Conservation (phyloP, 108 stramenopile species). For the Nitzschia sp. region DNA sequence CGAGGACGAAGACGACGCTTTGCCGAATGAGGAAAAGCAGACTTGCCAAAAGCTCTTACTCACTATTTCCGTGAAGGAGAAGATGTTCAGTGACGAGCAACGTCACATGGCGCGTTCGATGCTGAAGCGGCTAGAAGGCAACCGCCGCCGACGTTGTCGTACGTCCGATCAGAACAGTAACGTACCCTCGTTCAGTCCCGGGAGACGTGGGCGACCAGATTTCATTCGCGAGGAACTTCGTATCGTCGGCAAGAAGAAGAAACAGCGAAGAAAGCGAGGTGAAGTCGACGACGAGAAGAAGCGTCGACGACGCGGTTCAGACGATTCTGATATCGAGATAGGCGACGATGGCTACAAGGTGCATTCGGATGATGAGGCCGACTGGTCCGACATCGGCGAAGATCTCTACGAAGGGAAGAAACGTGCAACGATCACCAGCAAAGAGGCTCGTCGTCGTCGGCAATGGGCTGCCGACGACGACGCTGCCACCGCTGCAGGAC, state of each 20-base stretch:
- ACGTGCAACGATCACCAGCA: conserved; percentile 53
- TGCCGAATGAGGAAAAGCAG: conserved; percentile 64
- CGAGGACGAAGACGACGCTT: conserved; percentile 66
- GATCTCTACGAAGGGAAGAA: conserved; percentile 64
- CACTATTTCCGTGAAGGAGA: conserved; percentile 76
- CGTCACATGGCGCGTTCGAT: conserved; percentile 56
- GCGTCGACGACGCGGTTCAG: conserved; percentile 21
- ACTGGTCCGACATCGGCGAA: conserved; percentile 80
- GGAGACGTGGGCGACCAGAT: conserved; percentile 15
- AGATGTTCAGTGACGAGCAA: conserved; percentile 78
- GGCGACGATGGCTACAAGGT: conserved; percentile 73
- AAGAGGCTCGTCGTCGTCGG: conserved; percentile 78
- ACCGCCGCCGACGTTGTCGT: conserved; percentile 74
- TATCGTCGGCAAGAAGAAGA: conserved; percentile 74
- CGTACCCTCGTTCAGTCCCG: conserved; percentile 4
- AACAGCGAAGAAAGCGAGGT: conserved; percentile 41
- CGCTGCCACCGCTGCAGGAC: conserved; percentile 71
- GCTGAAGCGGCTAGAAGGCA: conserved; percentile 77
- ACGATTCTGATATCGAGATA: conserved; percentile 35
- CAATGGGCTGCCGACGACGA: conserved; percentile 81
- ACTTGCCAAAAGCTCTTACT: conserved; percentile 77
- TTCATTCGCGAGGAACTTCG: conserved; percentile 70
- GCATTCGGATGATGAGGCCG: conserved; percentile 80
- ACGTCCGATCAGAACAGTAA: conserved; percentile 43
- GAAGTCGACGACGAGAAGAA: conserved; percentile 26